These are phyloP conservation scores for Spergularia azorica DNA, from an alignment of 179 eudicot species.

Conservation along the genomic window DNA sequence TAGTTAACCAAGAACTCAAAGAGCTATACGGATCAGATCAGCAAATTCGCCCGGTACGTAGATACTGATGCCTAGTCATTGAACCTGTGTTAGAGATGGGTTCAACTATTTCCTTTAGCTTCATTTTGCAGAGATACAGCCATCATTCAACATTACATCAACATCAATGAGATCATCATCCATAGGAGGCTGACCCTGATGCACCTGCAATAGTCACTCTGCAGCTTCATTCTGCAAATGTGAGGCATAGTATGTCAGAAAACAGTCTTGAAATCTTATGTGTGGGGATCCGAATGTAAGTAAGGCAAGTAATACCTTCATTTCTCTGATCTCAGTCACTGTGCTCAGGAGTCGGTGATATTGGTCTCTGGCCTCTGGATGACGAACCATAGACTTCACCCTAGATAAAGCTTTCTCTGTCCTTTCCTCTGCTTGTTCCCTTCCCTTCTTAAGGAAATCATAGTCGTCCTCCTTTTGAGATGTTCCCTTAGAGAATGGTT, in stretches of 20 bases:
- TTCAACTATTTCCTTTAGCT: background rate
- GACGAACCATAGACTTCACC: constrained; percentile 88
- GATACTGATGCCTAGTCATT: too few species aligned
- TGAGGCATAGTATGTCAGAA: background rate
- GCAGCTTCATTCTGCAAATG: constrained; percentile 34
- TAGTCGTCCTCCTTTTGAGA: constrained; percentile 67
- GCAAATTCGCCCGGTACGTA: background rate
- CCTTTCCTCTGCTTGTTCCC: constrained; percentile 77
- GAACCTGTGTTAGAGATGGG: too few species aligned
- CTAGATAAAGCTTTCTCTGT: constrained; percentile 73
- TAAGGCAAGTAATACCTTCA: constrained; percentile 41
- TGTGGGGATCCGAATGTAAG: background rate
- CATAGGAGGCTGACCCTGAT: constrained; percentile 35
- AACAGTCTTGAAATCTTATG: background rate
- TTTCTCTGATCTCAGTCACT: constrained; percentile 62
- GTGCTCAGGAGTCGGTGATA: constrained; percentile 77
- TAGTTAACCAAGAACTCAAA: too few species aligned
- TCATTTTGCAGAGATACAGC: constrained; percentile 30
- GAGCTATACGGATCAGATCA: background rate
- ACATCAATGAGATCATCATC: constrained; percentile 45
- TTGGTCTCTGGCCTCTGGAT: constrained; percentile 89
- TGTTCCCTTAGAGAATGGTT: constrained; percentile 33
- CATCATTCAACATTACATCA: constrained; percentile 47
- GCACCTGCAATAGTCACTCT: constrained; percentile 34
- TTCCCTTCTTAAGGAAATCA: constrained; percentile 78